Evolutionary conservation across 23 red algal species (phyloP).

Genomic region (Gracilariopsis chorda): DNA sequence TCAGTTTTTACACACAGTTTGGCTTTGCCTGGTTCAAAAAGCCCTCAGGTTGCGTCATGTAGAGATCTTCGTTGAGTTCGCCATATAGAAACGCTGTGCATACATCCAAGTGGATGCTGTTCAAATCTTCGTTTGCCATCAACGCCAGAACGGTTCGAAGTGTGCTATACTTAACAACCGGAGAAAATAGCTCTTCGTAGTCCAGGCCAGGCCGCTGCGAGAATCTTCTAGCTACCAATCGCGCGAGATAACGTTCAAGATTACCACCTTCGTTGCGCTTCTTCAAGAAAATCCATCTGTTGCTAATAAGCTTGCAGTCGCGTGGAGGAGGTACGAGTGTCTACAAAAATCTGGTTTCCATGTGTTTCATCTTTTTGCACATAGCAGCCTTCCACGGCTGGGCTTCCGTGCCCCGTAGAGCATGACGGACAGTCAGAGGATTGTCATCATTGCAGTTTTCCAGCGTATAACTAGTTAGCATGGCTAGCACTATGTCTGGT

Average conservation of each 20-base stretch:
- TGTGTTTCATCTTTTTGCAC: too few relatives aligned
- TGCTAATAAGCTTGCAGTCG: neutral
- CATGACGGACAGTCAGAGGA: too few relatives aligned
- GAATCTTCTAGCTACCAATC: constrained; percentile 44
- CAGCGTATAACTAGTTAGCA: too few relatives aligned
- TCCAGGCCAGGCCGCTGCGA: constrained; percentile 13
- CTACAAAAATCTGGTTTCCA: too few relatives aligned
- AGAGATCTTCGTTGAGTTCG: neutral
- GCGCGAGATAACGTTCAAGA: neutral
- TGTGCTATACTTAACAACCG: constrained; percentile 27
- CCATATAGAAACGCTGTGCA: constrained; percentile 20
- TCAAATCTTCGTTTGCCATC: neutral
- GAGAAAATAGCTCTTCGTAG: constrained; percentile 22
- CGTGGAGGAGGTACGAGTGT: neutral
- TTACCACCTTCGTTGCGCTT: neutral
- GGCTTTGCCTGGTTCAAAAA: neutral
- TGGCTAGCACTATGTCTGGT: too few relatives aligned
- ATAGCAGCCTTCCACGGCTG: too few relatives aligned
- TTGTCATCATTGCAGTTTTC: too few relatives aligned
- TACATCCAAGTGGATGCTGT: neutral
- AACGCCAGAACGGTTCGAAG: neutral
- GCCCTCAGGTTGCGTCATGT: constrained; percentile 6
- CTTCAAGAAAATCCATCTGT: neutral
- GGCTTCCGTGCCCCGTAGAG: too few relatives aligned
- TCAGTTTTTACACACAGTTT: neutral